These are phyloP conservation scores for Cladophialophora carrionii DNA, from an alignment of 2,329 filamentous ascomycete species.

Conservation along the genomic window DNA sequence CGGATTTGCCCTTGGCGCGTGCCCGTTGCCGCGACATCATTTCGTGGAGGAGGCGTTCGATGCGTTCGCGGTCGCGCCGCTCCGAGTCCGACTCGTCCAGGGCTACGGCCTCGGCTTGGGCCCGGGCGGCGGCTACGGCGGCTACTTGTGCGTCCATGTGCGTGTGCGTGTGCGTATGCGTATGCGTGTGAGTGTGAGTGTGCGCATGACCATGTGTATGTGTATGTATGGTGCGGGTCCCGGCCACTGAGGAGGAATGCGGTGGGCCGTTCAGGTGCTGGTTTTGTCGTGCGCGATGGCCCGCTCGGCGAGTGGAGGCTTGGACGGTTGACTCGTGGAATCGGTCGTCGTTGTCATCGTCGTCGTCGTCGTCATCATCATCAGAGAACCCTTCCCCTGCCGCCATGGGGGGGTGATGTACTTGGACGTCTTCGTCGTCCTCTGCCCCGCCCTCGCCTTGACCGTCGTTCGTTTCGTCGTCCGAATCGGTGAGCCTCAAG, in stretches of 20 bases:
- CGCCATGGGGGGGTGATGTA: not conserved
- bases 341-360: conserved; percentile 1
- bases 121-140: conserved; percentile 40
- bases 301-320: conserved; percentile 8
- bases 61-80: conserved; percentile 32
- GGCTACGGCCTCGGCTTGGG: conserved; percentile 35
- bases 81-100: conserved; percentile 24
- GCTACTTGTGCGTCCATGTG: conserved; percentile 32
- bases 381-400: conserved; percentile 3
- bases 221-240: not conserved
- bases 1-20: conserved; percentile 25
- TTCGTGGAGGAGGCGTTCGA: conserved; percentile 33
- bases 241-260: not conserved
- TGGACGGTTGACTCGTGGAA: conserved; percentile 5
- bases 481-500: conserved; percentile 45
- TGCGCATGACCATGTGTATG: not conserved
- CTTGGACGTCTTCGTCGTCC: conserved; percentile 10
- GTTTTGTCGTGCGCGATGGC: not conserved
- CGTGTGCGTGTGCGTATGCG: not conserved
- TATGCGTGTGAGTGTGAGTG: not conserved
- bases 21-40: conserved; percentile 36
- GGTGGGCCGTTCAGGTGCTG: conserved; percentile 20
- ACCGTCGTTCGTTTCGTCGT: conserved; percentile 40
- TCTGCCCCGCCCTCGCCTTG: conserved; percentile 42
- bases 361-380: too few species aligned